These are phyloP conservation scores for Penicillium ochrochloron DNA, from an alignment of 495 filamentous ascomycete genomes.

Conservation along the genomic window DNA sequence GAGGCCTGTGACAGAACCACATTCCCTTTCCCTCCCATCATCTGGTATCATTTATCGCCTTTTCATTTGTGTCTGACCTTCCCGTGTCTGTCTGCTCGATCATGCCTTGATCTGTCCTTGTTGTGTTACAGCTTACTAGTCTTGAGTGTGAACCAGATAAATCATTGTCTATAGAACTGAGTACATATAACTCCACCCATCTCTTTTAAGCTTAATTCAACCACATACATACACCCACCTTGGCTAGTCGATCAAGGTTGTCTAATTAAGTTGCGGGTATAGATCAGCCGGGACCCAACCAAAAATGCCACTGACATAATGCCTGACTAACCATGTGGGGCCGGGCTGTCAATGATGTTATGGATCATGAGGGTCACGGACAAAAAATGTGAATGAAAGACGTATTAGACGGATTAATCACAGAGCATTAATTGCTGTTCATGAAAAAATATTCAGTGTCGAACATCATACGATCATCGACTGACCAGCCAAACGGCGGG, in stretches of 20 bases:
- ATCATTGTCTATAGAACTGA: not conserved
- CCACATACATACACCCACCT: not conserved
- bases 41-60: not conserved
- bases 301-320: constrained; percentile 17
- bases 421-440: too few relatives aligned
- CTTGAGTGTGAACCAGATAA: not conserved
- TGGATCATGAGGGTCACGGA: constrained; percentile 12
- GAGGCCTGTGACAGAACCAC: not conserved
- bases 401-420: too few relatives aligned
- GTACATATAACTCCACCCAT: not conserved
- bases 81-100: not conserved
- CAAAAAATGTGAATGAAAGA: not conserved
- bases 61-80: not conserved
- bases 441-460: not conserved
- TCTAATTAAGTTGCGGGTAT: constrained; percentile 1
- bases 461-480: not conserved
- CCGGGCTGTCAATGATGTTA: constrained; percentile 20
- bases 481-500: not conserved
- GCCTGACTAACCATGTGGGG: constrained; percentile 14
- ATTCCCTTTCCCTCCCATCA: not conserved
- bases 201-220: not conserved
- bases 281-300: constrained; percentile 1
- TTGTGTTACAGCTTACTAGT: not conserved
- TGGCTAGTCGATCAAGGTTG: not conserved
- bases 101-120: not conserved